Conservation (phyloP, 139 green algal species). For the Haematococcus lacustris region DNA sequence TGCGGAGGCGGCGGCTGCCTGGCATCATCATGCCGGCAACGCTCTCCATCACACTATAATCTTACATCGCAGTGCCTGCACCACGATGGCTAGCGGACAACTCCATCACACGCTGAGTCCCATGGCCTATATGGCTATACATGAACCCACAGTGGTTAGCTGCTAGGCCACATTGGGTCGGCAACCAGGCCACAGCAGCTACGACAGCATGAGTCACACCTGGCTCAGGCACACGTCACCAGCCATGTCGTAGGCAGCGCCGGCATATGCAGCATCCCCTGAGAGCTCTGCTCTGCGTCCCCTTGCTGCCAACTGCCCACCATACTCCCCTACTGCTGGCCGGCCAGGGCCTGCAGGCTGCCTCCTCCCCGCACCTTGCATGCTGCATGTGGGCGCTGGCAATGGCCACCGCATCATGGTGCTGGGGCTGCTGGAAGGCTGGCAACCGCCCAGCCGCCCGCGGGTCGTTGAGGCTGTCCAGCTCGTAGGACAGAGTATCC, state of each 20-base stretch:
- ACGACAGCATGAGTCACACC: neutral
- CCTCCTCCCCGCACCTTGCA: neutral
- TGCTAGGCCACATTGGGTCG: no score
- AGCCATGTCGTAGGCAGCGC: no score
- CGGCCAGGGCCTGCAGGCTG: neutral
- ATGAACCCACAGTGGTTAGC: no score
- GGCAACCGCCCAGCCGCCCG: neutral
- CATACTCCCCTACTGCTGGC: neutral
- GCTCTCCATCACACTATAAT: no score
- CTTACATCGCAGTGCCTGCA: neutral
- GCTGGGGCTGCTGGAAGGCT: neutral
- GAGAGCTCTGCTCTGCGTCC: no score
- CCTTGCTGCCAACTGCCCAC: neutral
- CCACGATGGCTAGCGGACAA: neutral
- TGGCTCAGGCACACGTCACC: neutral
- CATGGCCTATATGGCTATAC: no score
- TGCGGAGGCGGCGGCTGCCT: neutral
- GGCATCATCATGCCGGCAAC: no score
- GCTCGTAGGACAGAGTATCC: neutral
- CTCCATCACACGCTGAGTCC: no score
- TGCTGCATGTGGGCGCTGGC: slow-evolving; percentile 2
- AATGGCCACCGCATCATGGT: neutral
- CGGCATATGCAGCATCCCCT: no score
- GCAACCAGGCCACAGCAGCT: neutral
- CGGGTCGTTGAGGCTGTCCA: neutral